Evolutionary conservation across 2,329 filamentous ascomycete species (phyloP), one percentile per base, ranked within the genome.

Genomic region (Phialophora verrucosa): DNA sequence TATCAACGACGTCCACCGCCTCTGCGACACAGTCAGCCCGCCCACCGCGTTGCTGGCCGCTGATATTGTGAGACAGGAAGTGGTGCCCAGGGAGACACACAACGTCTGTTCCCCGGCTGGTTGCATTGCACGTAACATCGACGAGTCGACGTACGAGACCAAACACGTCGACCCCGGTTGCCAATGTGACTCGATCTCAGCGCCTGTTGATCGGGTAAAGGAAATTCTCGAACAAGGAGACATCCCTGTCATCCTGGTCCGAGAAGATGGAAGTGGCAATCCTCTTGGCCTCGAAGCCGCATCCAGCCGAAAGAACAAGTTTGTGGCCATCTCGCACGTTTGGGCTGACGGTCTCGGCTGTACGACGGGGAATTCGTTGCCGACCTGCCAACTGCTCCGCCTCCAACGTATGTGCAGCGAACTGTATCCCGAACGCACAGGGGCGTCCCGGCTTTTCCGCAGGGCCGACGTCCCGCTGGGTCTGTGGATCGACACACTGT

Each of bases 261-360:
- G 58, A 17, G 32, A 31, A 10, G 53, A 29, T 14, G 32, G 7
- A 7, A 35, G 50, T 20, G 53, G 42, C 11, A 6, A 31, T 12
- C 20, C 2, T 27, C 42, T 58, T 1, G 31, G 50, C 12, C 31
- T 61, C 7, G 63, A 65, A 27, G 63, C 38, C 23, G 20, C 27
- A 25, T 47, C 56, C 14, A 17, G 25, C 38, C 53, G 54, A 4
- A 58, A 59, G 29, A 50, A 42, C 49, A 29, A 31, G 11, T 79
- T 76, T 68, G 73, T 79, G 6, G 77, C 78, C 3, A 70, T 79
- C 23, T 79, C 77, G 0, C 78, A 79, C 61, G 75, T 79, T 20
- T 78, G 77, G 78, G 75, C 77, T 0, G 76, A 79, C 60, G 78
- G 77, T 0, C 64, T 78, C 11, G 77, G 76, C 2, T 78, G 77